Evolutionary conservation across 148 eudicot genomes (phyloP), one percentile per base, ranked within the genome.

Genomic region (Chenopodium suecicum): DNA sequence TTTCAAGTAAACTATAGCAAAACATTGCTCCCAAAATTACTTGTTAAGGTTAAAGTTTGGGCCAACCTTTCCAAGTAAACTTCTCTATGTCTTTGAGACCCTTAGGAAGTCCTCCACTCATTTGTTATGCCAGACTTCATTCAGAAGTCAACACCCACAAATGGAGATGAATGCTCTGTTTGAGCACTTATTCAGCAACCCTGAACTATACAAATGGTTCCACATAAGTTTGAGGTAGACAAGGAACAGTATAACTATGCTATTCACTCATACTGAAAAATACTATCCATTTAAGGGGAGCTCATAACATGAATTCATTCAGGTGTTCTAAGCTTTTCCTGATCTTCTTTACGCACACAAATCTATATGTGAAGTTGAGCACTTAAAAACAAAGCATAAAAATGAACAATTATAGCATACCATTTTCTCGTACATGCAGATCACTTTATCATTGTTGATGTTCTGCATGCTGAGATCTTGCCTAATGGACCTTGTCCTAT

Each of bases 391-490:
- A 47, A 34, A 80, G 22, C 52, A 72, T 22, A 54, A 23, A 68
- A 25, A 80, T 6, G 52, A 14, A 11, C 47, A 69, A 78, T 37
- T 7, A 58, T 79, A 66, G 54, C 83, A 32, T 91, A 95, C 99
- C 92, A 95, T 94, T 85, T 89, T 94, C 89, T 95, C 99, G 71
- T 85, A 95, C 90, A 94, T 88, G 65, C 81, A 69, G 81, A 95
- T 89, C 65, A 87, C 98, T 84, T 78, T 86, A 76, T 82, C 85
- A 79, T 80, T 84, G 76, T 79, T 48, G 78, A 89, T 86, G 86
- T 85, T 87, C 83, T 95, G 99, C 95, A 95, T 95, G 87, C 94
- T 86, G 58, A 94, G 92, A 88, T 95, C 99, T 90, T 95, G 99
- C 85, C 99, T 91, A 74, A 95, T 95, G 82, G 99, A 95, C 85